Evolutionary conservation across 495 filamentous ascomycete genomes (phyloP).

Genomic region (Podospora appendiculata): DNA sequence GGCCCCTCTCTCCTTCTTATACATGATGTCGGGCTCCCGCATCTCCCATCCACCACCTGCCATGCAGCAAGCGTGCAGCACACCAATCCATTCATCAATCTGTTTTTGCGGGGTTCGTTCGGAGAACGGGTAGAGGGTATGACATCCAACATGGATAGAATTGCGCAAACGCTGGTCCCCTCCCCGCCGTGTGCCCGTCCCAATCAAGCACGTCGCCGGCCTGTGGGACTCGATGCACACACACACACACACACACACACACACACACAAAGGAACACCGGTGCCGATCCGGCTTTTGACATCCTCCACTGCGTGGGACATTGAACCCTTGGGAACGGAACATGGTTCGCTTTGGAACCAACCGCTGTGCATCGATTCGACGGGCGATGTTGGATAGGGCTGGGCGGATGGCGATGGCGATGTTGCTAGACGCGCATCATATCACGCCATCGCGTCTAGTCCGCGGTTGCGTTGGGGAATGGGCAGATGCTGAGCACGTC

Average conservation of each 20-base stretch:
- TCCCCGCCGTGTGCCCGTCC: background rate
- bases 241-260: too few species aligned
- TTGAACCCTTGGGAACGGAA: too few species aligned
- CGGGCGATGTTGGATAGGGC: too few species aligned
- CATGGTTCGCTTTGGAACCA: too few species aligned
- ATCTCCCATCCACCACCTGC: background rate
- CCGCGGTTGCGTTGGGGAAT: too few species aligned
- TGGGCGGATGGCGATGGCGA: background rate
- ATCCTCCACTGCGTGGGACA: too few species aligned
- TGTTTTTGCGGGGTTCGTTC: background rate
- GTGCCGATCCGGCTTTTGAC: constrained; percentile 1
- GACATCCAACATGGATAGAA: constrained; percentile 1
- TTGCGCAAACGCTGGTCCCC: background rate
- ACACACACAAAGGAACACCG: background rate
- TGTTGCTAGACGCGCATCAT: constrained; percentile 1
- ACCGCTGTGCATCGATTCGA: too few species aligned
- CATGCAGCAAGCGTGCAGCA: background rate
- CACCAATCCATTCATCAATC: background rate
- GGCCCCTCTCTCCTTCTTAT: background rate
- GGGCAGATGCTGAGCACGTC: background rate
- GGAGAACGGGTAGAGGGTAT: background rate
- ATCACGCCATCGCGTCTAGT: constrained; percentile 2
- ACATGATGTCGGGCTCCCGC: background rate
- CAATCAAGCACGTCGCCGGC: background rate
- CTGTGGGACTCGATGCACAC: background rate